phyloP scores from a whole-genome alignment of 257 asterid species.

The Rehmannia glutinosa region DNA sequence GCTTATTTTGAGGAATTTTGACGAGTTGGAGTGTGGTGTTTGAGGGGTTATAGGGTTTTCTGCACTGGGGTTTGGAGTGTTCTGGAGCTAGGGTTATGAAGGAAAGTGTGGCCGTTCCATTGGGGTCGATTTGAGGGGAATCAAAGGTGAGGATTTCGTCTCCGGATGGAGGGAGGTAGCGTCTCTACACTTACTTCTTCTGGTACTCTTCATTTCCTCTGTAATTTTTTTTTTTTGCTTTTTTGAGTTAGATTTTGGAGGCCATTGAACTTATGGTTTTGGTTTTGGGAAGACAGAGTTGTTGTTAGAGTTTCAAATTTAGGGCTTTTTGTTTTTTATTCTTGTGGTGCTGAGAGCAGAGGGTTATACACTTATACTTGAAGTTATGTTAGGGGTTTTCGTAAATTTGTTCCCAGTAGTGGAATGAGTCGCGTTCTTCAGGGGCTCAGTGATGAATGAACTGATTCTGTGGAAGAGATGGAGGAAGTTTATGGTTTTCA shows the following conservation, averaged over 20 bases:
- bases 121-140: constrained; percentile 56
- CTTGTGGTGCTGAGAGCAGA: constrained; percentile 7
- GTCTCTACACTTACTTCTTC: constrained; percentile 83
- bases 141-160: constrained; percentile 75
- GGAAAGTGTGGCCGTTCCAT: constrained; percentile 39
- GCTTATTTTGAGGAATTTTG: background rate
- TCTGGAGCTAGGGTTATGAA: constrained; percentile 60
- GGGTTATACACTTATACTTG: constrained; percentile 3
- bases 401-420: background rate
- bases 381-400: background rate
- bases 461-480: background rate
- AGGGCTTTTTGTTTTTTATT: constrained; percentile 6
- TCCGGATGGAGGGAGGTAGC: constrained; percentile 99
- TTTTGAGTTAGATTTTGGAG: constrained; percentile 3
- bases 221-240: background rate
- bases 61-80: constrained; percentile 4
- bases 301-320: background rate
- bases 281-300: constrained; percentile 1
- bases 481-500: background rate
- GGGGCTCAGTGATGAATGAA: background rate
- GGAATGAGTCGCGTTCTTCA: background rate
- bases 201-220: constrained; percentile 91
- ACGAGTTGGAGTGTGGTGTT: background rate
- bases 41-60: constrained; percentile 20
- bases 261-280: constrained; percentile 10